phyloP scores from a whole-genome alignment of 805 yeast species.

The Wickerhamiella nectarea region DNA sequence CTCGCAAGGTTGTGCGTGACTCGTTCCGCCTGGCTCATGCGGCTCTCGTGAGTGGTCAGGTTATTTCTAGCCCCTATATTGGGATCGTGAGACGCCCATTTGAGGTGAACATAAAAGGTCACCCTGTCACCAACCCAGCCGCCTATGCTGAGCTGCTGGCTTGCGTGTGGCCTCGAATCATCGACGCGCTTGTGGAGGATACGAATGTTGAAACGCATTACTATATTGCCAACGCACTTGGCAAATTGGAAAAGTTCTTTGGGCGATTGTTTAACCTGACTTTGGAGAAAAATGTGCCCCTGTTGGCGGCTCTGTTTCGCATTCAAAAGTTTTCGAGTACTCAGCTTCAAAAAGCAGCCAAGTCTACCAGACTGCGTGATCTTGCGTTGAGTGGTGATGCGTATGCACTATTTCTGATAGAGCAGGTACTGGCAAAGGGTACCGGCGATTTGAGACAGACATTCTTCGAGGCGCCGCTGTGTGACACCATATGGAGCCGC shows the following conservation, averaged over 20 bases:
- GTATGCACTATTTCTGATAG: constrained; percentile 3
- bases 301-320: background rate
- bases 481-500: background rate
- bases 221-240: background rate
- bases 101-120: background rate
- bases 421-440: constrained; percentile 5
- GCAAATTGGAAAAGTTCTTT: background rate
- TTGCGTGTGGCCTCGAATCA: background rate
- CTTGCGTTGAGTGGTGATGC: background rate
- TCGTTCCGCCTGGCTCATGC: background rate
- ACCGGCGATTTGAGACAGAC: background rate
- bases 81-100: background rate
- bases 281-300: background rate
- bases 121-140: background rate
- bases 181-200: background rate
- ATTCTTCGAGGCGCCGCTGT: background rate
- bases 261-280: background rate
- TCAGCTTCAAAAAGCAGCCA: background rate
- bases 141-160: background rate
- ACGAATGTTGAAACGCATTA: background rate
- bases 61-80: background rate
- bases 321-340: background rate
- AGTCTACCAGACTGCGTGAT: background rate
- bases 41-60: background rate
- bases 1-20: background rate